Evolutionary conservation across 2,329 filamentous ascomycete species (phyloP).

Genomic region (Verticillium nubilum): DNA sequence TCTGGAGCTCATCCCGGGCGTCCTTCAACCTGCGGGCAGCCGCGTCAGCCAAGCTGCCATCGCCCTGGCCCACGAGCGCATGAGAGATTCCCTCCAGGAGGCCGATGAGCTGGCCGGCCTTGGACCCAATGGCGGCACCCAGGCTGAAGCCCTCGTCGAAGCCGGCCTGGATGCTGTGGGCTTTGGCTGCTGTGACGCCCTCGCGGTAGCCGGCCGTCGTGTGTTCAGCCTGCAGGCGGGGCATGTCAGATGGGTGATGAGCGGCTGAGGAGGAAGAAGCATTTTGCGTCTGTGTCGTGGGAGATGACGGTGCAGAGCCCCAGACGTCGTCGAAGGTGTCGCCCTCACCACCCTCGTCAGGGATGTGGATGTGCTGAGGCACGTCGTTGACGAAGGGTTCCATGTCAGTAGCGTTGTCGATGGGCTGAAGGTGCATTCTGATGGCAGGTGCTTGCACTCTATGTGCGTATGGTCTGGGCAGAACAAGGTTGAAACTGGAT

Average conservation of each 20-base stretch:
- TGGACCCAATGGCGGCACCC: constrained; percentile 73
- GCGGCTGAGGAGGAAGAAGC: not conserved
- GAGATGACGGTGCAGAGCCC: constrained; percentile 11
- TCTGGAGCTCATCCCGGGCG: constrained; percentile 55
- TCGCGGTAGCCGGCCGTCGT: constrained; percentile 86
- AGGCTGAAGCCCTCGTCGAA: constrained; percentile 90
- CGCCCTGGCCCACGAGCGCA: constrained; percentile 32
- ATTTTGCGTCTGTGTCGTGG: not conserved
- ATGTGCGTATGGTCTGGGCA: too few species aligned
- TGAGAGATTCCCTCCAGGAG: constrained; percentile 65
- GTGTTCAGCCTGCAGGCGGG: constrained; percentile 69
- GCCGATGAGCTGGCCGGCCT: constrained; percentile 70
- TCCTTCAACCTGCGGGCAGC: constrained; percentile 29
- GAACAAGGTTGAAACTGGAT: not conserved
- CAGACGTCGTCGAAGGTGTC: constrained; percentile 16
- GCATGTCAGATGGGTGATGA: constrained; percentile 57
- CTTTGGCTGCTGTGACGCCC: constrained; percentile 73
- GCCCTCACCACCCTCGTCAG: constrained; percentile 5
- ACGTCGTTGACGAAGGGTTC: constrained; percentile 11
- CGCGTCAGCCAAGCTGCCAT: constrained; percentile 3
- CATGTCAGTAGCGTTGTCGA: constrained; percentile 11
- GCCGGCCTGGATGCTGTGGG: constrained; percentile 70
- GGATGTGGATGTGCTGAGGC: constrained; percentile 1
- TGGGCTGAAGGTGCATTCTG: constrained; percentile 13
- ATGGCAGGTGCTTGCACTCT: too few species aligned